Evolutionary conservation across 2,329 filamentous ascomycete species (phyloP), one percentile per base, ranked within the genome.

Genomic region (Didymella lethalis): DNA sequence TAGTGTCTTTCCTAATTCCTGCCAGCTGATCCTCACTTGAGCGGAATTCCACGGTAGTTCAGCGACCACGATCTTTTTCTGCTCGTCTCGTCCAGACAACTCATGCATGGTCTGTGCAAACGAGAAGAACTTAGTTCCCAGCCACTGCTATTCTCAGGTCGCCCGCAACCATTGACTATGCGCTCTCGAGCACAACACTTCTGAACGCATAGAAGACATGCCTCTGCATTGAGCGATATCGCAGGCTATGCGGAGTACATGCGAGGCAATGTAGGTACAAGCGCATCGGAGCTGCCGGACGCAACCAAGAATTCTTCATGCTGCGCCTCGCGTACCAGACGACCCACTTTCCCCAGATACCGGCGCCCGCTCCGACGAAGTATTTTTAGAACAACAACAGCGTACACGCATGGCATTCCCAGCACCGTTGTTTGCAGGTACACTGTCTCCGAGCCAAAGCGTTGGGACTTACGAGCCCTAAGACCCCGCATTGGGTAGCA

Each of bases 261-360:
- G 11, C 18, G 25, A 20, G 29, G 20, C 23, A 38, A 53, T n/a
- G 25, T 23, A 41, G 41, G 6, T n/a, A 3, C 5, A 7, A 10
- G 8, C n/a, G n/a, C 7, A 40, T 3, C 36, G 36, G 29, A 26
- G 10, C 25, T 46, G 32, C 14, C 20, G 38, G 26, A 20, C 11
- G 32, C 44, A 54, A 8, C 12, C n/a, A 25, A 12, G 43, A 47
- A 47, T 6, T 44, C 41, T 36, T 36, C 31, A 32, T n/a, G n/a
- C 52, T 54, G 44, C 51, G 45, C 38, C 45, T 44, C 52, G 1
- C 29, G 23, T 5, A 40, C n/a, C 36, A 40, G n/a, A 32, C 7
- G 36, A 40, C 38, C 45, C 45, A 43, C 20, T 55, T 55, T 40
- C 45, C 45, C 52, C 48, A 16, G 20, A 36, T 34, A 55, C 11